Percentiles rank a stretch among this genome's conserved stretches.
Evolutionary conservation across 148 eudicot genomes (phyloP).

Genomic region (Heliamphora exappendiculata): DNA sequence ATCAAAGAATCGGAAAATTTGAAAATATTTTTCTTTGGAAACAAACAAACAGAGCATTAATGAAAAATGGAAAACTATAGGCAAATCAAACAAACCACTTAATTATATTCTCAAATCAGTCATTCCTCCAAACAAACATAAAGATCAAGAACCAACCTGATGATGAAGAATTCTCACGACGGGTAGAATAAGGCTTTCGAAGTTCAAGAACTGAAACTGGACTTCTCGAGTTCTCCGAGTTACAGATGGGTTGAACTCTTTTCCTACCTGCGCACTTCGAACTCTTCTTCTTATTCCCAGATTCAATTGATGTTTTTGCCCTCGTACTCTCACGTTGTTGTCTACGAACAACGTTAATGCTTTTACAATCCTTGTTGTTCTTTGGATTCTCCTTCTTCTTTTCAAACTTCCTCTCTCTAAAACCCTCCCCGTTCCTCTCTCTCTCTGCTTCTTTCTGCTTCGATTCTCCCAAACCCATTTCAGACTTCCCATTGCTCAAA

Average conservation of each 20-base stretch:
- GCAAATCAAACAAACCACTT: too few relatives aligned
- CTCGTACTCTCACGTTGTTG: neutral
- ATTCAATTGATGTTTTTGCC: neutral
- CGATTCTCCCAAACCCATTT: neutral
- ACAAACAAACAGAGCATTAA: too few relatives aligned
- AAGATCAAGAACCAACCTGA: neutral
- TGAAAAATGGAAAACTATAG: too few relatives aligned
- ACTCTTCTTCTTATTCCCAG: neutral
- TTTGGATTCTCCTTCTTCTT: constrained; percentile 14
- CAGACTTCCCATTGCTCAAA: neutral
- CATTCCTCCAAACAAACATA: neutral
- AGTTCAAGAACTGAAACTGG: constrained; percentile 28
- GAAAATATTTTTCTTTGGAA: too few relatives aligned
- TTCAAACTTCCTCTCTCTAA: neutral
- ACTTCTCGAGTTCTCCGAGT: constrained; percentile 6
- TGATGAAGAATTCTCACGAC: neutral
- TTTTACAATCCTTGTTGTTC: too few relatives aligned
- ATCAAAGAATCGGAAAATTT: too few relatives aligned
- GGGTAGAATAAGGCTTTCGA: neutral
- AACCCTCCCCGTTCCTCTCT: neutral
- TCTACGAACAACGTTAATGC: neutral
- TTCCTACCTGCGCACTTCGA: neutral
- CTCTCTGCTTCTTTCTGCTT: neutral
- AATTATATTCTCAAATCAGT: too few relatives aligned
- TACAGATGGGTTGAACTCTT: constrained; percentile 2